phyloP scores from a whole-genome alignment of 2,329 filamentous ascomycete genomes.

The Cladosporium sp. region DNA sequence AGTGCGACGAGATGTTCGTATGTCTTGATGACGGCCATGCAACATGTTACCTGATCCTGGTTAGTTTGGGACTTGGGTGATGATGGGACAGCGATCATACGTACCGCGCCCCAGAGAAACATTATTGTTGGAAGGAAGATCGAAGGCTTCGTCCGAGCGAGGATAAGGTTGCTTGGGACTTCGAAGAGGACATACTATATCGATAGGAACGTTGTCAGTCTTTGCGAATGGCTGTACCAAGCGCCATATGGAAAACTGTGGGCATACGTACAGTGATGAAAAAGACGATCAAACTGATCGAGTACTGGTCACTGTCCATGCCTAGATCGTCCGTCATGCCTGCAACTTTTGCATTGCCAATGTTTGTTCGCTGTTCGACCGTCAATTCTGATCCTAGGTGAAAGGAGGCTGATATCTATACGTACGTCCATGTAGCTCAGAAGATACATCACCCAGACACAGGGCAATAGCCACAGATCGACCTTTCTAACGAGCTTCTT shows the following conservation, averaged over 20 bases:
- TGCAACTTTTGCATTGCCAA: constrained; percentile 50
- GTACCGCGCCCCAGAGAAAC: constrained; percentile 49
- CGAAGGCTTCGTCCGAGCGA: constrained; percentile 47
- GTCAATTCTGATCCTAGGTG: neutral
- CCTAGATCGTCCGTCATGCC: constrained; percentile 47
- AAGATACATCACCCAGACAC: constrained; percentile 49
- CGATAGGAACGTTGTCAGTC: too few relatives aligned
- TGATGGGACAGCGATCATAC: too few relatives aligned
- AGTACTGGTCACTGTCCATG: constrained; percentile 48
- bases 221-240: too few relatives aligned
- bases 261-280: too few relatives aligned
- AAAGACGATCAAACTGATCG: constrained; percentile 50
- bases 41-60: too few relatives aligned
- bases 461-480: constrained; percentile 44
- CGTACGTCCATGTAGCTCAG: constrained; percentile 43
- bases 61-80: too few relatives aligned
- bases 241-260: too few relatives aligned
- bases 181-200: constrained; percentile 55
- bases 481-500: constrained; percentile 44
- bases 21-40: constrained; percentile 47
- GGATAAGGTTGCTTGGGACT: constrained; percentile 52
- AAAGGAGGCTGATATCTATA: neutral
- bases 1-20: constrained; percentile 49
- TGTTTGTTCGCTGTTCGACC: constrained; percentile 27
- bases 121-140: constrained; percentile 51